phyloP scores from a whole-genome alignment of 192 early-diverging fungal genomes.

The Obelidium mucronatum region DNA sequence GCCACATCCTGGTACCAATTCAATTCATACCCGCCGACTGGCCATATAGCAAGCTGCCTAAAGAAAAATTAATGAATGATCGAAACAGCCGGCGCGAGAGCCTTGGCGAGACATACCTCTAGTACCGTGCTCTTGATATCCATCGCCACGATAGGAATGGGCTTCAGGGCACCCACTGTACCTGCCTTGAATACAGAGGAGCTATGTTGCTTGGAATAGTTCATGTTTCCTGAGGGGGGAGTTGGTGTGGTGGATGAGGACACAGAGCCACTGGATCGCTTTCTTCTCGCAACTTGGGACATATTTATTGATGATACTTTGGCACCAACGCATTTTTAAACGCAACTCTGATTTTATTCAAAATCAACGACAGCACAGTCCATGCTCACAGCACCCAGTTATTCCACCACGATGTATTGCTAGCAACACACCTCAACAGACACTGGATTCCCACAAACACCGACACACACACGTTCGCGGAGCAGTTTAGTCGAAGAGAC shows the following conservation, averaged over 20 bases:
- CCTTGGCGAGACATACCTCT: conserved; percentile 29
- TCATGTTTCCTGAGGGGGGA: background rate
- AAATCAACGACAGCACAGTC: background rate
- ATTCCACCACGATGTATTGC: no score
- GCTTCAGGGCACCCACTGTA: conserved; percentile 36
- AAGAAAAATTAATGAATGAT: background rate
- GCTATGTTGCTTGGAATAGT: background rate
- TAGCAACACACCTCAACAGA: background rate
- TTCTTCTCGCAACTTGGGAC: no score
- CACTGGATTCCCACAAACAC: no score
- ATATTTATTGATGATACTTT: no score
- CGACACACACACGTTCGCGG: no score
- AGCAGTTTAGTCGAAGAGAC: conserved; percentile 33
- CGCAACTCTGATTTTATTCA: no score
- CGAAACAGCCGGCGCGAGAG: no score
- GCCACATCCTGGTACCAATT: conserved; percentile 55
- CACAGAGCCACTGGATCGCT: background rate
- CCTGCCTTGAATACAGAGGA: conserved; percentile 2
- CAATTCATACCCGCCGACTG: conserved; percentile 91
- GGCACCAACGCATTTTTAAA: no score
- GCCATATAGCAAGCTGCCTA: conserved; percentile 79
- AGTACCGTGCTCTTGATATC: conserved; percentile 19
- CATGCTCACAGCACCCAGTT: no score
- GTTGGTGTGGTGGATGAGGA: background rate
- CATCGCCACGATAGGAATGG: conserved; percentile 34